Evolutionary conservation across 2,329 filamentous ascomycete genomes (phyloP), one percentile per base, ranked within the genome.

Genomic region (Trichoderma atrobrunneum): DNA sequence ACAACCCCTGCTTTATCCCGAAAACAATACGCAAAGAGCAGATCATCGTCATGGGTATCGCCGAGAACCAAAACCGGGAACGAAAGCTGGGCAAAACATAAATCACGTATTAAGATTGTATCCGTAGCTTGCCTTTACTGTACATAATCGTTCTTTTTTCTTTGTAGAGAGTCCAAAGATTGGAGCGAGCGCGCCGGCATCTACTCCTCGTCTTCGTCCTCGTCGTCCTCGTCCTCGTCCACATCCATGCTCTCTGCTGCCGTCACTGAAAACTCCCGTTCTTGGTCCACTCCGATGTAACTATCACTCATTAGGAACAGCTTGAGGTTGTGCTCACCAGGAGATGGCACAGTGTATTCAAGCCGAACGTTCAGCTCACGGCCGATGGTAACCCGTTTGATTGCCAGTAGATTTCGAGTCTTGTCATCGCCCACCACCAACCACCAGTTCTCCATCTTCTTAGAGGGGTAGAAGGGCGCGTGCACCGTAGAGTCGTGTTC

Each of bases 391-490:
- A 99, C 91, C 76, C 95, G 90, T 87, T 98, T 99, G 85, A 98
- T 97, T 3, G 93, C 95, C 72, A 98, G 86, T 74, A 99, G 85
- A 74, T 88, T 95, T 85, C 94, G 95, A 54, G 92, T 93, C 80
- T 90, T 92, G 84, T 98, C 94, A 77, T 98, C 95, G 34, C 95
- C 95, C 39, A 99, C 93, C 24, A 99, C 93, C 71, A 99, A 85
- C 96, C 96, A 99, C 95, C 95, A 99, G 80, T 96, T 97, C 87
- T 99, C 96, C 85, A 93, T 92, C 87, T 99, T 99, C 81, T 92
- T 92, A 64, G 82, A 86, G 1, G 96, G 95, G 80, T 96, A 99
- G 86, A 98, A 99, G 0, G 96, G 96, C 66, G 95, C 95, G 80
- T 98, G 95, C 2, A 98, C 97, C 1, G 91, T 91, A 2, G 92